phyloP scores from a whole-genome alignment of 257 asterid species.

The Scutellaria minor region DNA sequence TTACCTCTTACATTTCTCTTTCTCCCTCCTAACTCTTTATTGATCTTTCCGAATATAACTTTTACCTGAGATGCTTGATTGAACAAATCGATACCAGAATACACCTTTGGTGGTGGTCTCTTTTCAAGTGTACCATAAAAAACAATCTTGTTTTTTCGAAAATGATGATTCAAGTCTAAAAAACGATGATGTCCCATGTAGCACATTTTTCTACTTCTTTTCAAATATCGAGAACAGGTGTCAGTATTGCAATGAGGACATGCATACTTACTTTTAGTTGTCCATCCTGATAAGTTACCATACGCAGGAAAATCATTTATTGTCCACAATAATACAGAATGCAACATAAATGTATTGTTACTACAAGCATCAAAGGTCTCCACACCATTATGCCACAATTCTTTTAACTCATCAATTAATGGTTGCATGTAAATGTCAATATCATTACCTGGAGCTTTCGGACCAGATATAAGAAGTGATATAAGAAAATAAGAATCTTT shows the following conservation, averaged over 20 bases:
- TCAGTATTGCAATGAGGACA: neutral
- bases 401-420: neutral
- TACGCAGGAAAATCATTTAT: neutral
- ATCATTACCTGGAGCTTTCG: neutral
- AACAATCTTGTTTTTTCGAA: neutral
- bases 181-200: too few species aligned
- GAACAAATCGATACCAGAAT: too few species aligned
- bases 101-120: too few species aligned
- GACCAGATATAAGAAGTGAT: neutral
- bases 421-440: conserved; percentile 5
- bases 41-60: too few species aligned
- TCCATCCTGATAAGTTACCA: neutral
- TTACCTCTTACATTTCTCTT: neutral
- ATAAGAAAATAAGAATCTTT: neutral
- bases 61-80: too few species aligned
- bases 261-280: neutral
- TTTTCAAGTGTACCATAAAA: too few species aligned
- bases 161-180: neutral
- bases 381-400: neutral
- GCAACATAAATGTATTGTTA: neutral
- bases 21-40: neutral
- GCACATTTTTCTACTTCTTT: neutral
- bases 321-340: neutral
- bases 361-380: neutral
- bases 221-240: neutral